These are phyloP conservation scores for Nicotiana paniculata DNA, from an alignment of 257 asterid species.

Conservation along the genomic window DNA sequence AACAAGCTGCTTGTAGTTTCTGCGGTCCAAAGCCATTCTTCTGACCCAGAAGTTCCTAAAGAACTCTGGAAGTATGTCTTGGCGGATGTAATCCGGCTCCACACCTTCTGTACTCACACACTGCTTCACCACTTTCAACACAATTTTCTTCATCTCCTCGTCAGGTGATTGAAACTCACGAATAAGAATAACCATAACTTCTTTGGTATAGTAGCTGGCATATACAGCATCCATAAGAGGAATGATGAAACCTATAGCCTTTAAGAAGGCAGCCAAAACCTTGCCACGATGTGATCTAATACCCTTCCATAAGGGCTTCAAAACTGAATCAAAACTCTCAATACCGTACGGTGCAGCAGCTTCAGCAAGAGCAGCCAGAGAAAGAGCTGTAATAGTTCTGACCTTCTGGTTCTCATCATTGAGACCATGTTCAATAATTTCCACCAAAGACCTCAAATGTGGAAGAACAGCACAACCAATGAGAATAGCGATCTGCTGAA, in stretches of 20 bases:
- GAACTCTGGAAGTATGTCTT: constrained; percentile 86
- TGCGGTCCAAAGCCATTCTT: constrained; percentile 89
- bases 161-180: constrained; percentile 94
- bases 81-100: constrained; percentile 72
- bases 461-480: constrained; percentile 95
- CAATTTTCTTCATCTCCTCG: constrained; percentile 95
- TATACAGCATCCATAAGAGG: constrained; percentile 94
- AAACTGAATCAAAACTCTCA: constrained; percentile 84
- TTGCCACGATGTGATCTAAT: constrained; percentile 90
- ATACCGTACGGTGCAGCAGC: constrained; percentile 95
- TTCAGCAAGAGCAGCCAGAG: constrained; percentile 95
- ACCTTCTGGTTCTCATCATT: constrained; percentile 94
- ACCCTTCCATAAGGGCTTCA: constrained; percentile 94
- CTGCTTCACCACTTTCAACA: constrained; percentile 89
- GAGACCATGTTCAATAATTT: constrained; percentile 86
- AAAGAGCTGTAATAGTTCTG: constrained; percentile 78
- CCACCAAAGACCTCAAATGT: constrained; percentile 81
- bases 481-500: constrained; percentile 88
- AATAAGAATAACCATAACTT: constrained; percentile 80
- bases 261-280: constrained; percentile 87
- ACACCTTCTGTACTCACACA: constrained; percentile 96
- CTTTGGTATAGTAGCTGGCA: constrained; percentile 89
- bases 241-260: constrained; percentile 87
- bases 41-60: constrained; percentile 90
- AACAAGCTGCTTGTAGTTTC: constrained; percentile 83